Evolutionary conservation across 345 rosid species (phyloP).

Genomic region (Barbarea vulgaris): DNA sequence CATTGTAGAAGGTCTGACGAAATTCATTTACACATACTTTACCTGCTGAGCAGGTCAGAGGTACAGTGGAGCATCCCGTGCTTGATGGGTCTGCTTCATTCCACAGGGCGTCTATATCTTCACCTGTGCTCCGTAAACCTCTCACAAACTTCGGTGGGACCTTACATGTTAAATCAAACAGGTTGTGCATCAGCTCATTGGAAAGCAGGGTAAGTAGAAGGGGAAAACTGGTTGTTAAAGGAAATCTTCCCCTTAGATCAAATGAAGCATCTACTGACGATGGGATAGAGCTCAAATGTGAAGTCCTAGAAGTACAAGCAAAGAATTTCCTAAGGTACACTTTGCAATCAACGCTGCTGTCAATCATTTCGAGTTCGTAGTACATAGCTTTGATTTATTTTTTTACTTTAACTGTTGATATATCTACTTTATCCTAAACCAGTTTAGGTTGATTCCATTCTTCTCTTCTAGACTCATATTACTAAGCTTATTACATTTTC

Average conservation of each 20-base stretch:
- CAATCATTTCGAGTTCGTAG: slow-evolving; percentile 11
- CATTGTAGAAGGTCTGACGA: background rate
- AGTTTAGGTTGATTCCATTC: background rate
- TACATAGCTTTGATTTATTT: background rate
- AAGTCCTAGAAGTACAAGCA: slow-evolving; percentile 91
- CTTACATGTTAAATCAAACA: slow-evolving; percentile 82
- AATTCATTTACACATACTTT: slow-evolving; percentile 12
- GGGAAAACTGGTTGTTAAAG: slow-evolving; percentile 85
- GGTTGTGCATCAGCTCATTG: slow-evolving; percentile 71
- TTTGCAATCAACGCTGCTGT: background rate
- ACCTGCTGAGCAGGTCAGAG: slow-evolving; percentile 69
- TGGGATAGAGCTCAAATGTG: slow-evolving; percentile 94
- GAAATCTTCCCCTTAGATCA: slow-evolving; percentile 84
- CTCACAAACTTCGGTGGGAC: slow-evolving; percentile 93
- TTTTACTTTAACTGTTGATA: background rate
- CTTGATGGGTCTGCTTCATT: slow-evolving; percentile 92
- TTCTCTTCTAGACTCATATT: background rate
- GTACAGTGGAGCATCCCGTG: slow-evolving; percentile 93
- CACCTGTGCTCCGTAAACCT: slow-evolving; percentile 85
- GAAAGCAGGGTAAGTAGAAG: slow-evolving; percentile 92
- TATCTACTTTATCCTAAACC: background rate
- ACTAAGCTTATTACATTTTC: slow-evolving; percentile 11
- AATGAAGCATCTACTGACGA: slow-evolving; percentile 73
- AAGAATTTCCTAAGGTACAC: slow-evolving; percentile 81
- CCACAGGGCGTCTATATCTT: slow-evolving; percentile 85